Base-by-base conservation (phyloP, 139 green algal species). In the Chlamydomonas asymmetrica region DNA sequence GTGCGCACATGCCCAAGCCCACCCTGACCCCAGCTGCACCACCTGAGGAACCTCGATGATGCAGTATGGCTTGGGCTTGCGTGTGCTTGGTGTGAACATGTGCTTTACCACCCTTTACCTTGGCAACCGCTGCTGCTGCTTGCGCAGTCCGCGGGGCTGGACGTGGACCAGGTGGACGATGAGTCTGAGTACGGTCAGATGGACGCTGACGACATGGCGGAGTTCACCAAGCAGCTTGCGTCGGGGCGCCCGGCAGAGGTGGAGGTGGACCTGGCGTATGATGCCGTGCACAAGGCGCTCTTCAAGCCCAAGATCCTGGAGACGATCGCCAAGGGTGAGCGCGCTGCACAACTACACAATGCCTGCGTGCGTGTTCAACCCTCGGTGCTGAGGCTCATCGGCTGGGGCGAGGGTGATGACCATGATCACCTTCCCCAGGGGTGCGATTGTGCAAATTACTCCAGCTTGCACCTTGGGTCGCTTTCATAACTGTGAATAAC, bases 251-350 rank as follows among this genome's bases (percentile, higher is more conserved):
- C 61, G 25, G 39, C 31, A 62, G 59, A 79, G 59, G 45, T 79
- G 62, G n/a, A 52, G 3, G 38, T 69, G 32, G 59, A 77, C 22
- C 37, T 25, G 18, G 25, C 34, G 13, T 22, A 27, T 31, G 41
- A 25, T 2, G 39, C 54, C 23, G 49, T 71, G 5, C 2, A 39
- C 38, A 70, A 50, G 25, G 37, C 70, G 29, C 66, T 68, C 40
- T 80, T 80, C 67, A 70, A 69, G 60, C 75, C 75, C 45, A 82
- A 82, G 68, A 37, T 82, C 22, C 67, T 76, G 20, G 75, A 82
- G 25, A 49, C 73, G 40, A 31, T 82, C 20, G 32, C 27, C 16
- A 20, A 69, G 56, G 75, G 75, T 59, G 61, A 63, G 64, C 40
- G 13, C 4, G 35, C 16, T 35, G 50, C 49, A 22, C 27, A 61